Evolutionary conservation across 1,139 yeast genomes (phyloP), one percentile per base, ranked within the genome.

Genomic region (Yamadazyma dendronema): DNA sequence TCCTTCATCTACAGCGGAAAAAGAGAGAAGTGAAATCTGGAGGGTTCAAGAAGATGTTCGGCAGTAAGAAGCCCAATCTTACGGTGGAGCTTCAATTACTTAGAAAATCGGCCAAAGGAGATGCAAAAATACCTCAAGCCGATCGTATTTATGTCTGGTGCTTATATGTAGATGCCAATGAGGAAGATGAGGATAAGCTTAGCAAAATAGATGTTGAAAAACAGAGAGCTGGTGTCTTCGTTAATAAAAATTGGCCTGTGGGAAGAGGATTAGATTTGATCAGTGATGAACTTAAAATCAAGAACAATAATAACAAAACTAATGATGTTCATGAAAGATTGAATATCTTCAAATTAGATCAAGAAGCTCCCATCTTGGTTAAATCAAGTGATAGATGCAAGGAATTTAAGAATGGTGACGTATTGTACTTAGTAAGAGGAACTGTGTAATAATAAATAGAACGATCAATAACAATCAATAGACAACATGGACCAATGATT

Each of bases 181-280:
- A 52, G 24, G 57, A 54, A 6, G 59, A 67, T n/a, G 48, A 46
- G 5, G 54, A 56, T 10, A 54, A 52, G 27, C 46, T 62, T 21
- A 41, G 42, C 21, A 46, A 52, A 4, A 53, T 67, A 9, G 57
- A 65, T 40, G 50, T 58, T 5, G 59, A 56, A 5, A 53, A 51
- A 15, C 63, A 59, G 19, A 48, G 59, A 15, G 56, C 48, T 26
- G 72, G 81, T 0, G 53, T 83, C 12, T 84, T 56, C 51, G 72
- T 83, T 12, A 77, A 78, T 27, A 74, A 76, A 46, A 65, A 71
- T 23, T 83, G 92, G 87, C 82, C 87, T 0, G 71, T 86, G 6
- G 97, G 97, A 0, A 69, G 86, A 45, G 82, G 83, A 2, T 60
- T 88, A 33, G 97, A 90, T 56, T 72, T 74, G 28, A 71, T 84